A percentile compares a stretch with the other conserved stretches of the same genome.
phyloP scores from a whole-genome alignment of 257 asterid species.

The Avicennia marina region DNA sequence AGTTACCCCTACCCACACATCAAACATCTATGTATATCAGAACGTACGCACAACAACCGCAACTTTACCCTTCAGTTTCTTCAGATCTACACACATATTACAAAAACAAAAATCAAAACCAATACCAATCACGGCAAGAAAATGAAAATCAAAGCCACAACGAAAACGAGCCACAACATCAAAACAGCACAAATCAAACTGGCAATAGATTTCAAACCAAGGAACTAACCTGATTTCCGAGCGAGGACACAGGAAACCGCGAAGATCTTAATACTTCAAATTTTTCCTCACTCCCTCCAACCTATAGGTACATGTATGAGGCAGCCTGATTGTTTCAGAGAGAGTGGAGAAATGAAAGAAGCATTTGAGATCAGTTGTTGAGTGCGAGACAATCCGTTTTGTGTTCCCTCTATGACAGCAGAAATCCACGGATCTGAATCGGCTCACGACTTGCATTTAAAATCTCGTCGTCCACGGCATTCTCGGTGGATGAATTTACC shows the following conservation, averaged over 20 bases:
- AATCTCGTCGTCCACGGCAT: no score
- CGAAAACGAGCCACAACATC: neutral
- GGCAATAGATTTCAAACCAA: no score
- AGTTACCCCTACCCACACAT: constrained; percentile 25
- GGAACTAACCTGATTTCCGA: constrained; percentile 23
- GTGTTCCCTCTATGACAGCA: no score
- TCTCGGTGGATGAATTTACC: no score
- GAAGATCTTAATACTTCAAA: constrained; percentile 1
- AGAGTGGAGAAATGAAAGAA: no score
- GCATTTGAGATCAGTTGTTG: no score
- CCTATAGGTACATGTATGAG: no score
- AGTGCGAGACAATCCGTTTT: no score
- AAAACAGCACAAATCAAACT: constrained; percentile 9
- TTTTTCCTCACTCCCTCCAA: neutral
- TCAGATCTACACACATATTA: constrained; percentile 70
- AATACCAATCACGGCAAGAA: constrained; percentile 9
- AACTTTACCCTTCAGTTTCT: constrained; percentile 39
- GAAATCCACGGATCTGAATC: no score
- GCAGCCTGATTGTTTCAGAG: no score
- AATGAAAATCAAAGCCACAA: neutral
- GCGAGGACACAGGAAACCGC: constrained; percentile 16
- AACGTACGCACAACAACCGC: constrained; percentile 27
- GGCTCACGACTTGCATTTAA: no score
- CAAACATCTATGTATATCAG: constrained; percentile 42
- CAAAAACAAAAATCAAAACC: constrained; percentile 6